Evolutionary conservation across 257 asterid species (phyloP).

Genomic region (Gentiana dahurica): DNA sequence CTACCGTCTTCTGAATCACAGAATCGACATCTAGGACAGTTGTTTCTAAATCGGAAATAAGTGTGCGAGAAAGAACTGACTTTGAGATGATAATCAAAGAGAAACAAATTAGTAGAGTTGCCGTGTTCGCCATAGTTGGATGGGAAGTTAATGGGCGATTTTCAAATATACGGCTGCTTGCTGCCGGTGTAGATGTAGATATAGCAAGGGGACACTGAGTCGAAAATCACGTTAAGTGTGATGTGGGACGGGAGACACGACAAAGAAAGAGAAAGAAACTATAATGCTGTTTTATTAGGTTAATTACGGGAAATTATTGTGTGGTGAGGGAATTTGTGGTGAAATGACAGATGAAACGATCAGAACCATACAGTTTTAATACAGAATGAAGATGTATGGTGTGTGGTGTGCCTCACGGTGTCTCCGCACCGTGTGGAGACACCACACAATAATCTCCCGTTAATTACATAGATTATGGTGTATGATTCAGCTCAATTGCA

Average conservation of each 20-base stretch:
- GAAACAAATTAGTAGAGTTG: constrained; percentile 17
- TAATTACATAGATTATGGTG: constrained; percentile 2
- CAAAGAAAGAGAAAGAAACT: not conserved
- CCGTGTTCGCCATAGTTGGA: constrained; percentile 24
- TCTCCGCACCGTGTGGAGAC: too few species aligned
- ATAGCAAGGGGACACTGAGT: not conserved
- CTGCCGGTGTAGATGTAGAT: constrained; percentile 12
- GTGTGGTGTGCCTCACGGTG: too few species aligned
- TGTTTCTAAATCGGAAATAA: constrained; percentile 18
- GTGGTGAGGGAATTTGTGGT: too few species aligned
- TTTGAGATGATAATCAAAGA: constrained; percentile 18
- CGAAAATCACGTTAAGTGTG: not conserved
- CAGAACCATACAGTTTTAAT: too few species aligned
- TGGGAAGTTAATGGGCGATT: not conserved
- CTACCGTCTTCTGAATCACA: constrained; percentile 31
- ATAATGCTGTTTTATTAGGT: constrained; percentile 1
- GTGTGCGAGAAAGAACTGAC: constrained; percentile 36
- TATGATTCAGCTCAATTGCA: not conserved
- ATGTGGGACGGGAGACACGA: constrained; percentile 6
- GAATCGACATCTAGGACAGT: constrained; percentile 39
- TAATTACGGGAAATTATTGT: too few species aligned
- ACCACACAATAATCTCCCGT: too few species aligned
- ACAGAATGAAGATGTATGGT: too few species aligned
- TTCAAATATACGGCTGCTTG: constrained; percentile 1
- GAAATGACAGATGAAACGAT: too few species aligned